These are phyloP conservation scores for Skeletonema potamos DNA, from an alignment of 108 stramenopile species.

Conservation along the genomic window DNA sequence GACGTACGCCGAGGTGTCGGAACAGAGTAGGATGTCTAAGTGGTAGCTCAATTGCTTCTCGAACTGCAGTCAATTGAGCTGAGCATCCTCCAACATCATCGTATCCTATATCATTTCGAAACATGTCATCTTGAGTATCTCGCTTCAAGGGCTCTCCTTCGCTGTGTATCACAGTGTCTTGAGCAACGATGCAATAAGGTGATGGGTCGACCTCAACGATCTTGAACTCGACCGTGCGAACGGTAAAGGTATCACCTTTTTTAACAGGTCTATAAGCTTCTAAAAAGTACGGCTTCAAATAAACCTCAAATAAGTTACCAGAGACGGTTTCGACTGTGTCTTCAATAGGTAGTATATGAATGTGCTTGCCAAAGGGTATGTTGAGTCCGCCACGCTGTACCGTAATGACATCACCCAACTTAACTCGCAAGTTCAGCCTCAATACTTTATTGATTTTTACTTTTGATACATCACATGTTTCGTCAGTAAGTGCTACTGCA, in stretches of 20 bases:
- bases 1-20: constrained; percentile 60
- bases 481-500: constrained; percentile 76
- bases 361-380: constrained; percentile 74
- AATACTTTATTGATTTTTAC: constrained; percentile 85
- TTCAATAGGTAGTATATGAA: constrained; percentile 76
- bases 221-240: constrained; percentile 80
- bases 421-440: constrained; percentile 77
- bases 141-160: constrained; percentile 79
- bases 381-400: constrained; percentile 55
- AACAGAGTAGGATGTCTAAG: constrained; percentile 80
- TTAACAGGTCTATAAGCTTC: constrained; percentile 82
- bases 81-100: constrained; percentile 83
- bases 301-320: constrained; percentile 82
- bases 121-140: constrained; percentile 64
- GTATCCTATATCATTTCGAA: constrained; percentile 53
- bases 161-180: constrained; percentile 85
- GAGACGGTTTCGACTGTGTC: constrained; percentile 80
- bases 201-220: constrained; percentile 80
- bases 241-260: constrained; percentile 80
- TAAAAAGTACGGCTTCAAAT: constrained; percentile 83
- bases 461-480: constrained; percentile 60
- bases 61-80: constrained; percentile 65
- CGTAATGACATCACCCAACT: constrained; percentile 77
- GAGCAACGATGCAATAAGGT: constrained; percentile 75
- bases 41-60: constrained; percentile 86